Evolutionary conservation across 768 basidiomycete species (phyloP).

Genomic region (Trametes meyenii): DNA sequence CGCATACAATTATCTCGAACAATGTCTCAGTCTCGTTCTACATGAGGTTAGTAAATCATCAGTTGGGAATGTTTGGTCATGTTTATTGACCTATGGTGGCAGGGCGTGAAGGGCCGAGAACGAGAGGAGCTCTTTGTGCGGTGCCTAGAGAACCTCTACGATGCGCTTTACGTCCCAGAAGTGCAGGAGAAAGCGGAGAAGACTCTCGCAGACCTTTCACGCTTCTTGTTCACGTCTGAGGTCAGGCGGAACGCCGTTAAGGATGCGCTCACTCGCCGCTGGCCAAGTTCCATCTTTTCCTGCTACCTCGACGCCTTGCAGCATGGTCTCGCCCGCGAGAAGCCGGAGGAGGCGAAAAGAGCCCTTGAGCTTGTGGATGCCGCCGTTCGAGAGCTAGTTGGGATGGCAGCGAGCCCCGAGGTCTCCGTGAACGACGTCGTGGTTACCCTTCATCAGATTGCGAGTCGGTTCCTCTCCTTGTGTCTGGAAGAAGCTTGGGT

Average conservation of each 20-base stretch:
- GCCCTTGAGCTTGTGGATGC: slow-evolving; percentile 61
- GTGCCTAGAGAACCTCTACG: slow-evolving; percentile 76
- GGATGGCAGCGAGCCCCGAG: slow-evolving; percentile 50
- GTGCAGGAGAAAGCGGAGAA: slow-evolving; percentile 68
- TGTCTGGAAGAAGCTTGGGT: slow-evolving; percentile 93
- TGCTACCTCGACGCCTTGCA: slow-evolving; percentile 84
- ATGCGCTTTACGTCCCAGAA: slow-evolving; percentile 71
- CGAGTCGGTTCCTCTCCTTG: slow-evolving; percentile 79
- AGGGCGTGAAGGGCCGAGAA: slow-evolving; percentile 76
- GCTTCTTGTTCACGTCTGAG: slow-evolving; percentile 74
- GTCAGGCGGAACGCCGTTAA: slow-evolving; percentile 60
- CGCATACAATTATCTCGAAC: slow-evolving; percentile 73
- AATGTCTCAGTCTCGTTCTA: slow-evolving; percentile 68
- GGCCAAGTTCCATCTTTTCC: slow-evolving; percentile 59
- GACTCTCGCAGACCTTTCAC: slow-evolving; percentile 70
- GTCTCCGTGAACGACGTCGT: slow-evolving; percentile 58
- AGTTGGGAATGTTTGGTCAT: neutral
- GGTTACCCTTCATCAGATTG: slow-evolving; percentile 77
- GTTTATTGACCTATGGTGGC: neutral
- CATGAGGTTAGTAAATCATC: slow-evolving; percentile 58
- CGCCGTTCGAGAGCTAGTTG: slow-evolving; percentile 69
- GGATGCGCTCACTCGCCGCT: slow-evolving; percentile 53
- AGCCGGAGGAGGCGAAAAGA: slow-evolving; percentile 58
- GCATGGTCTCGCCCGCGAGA: slow-evolving; percentile 70
- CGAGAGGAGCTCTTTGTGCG: slow-evolving; percentile 72